Evolutionary conservation across 768 basidiomycete genomes (phyloP).

Genomic region (Symmetrospora coprosmae): DNA sequence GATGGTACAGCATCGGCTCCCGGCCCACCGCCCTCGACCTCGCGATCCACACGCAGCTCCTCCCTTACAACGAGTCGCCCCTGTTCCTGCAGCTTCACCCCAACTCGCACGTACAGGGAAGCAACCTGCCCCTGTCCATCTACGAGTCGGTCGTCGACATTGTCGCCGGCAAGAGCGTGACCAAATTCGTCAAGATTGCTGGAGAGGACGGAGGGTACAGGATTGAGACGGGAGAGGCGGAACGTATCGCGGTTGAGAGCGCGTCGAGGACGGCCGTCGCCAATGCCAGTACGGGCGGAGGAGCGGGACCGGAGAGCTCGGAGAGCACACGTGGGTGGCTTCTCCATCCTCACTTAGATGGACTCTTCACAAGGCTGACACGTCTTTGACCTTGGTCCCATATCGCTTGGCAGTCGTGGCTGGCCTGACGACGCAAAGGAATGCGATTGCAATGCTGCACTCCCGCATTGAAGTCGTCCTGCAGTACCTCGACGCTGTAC

Average conservation of each 20-base stretch:
- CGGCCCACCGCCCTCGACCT: slow-evolving; percentile 62
- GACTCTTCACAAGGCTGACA: too few relatives aligned
- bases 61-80: slow-evolving; percentile 70
- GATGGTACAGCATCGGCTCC: slow-evolving; percentile 87
- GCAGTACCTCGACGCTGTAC: slow-evolving; percentile 53
- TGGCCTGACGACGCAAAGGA: slow-evolving; percentile 76
- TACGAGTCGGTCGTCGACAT: slow-evolving; percentile 85
- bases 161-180: slow-evolving; percentile 53
- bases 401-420: slow-evolving; percentile 54
- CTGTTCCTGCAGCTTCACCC: slow-evolving; percentile 56
- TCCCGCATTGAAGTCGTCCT: slow-evolving; percentile 74
- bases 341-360: too few relatives aligned
- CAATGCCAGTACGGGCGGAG: slow-evolving; percentile 39
- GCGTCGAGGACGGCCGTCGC: slow-evolving; percentile 47
- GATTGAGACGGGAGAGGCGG: slow-evolving; percentile 94
- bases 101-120: slow-evolving; percentile 41
- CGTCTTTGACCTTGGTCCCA: too few relatives aligned
- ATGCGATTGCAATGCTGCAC: slow-evolving; percentile 91
- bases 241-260: slow-evolving; percentile 97
- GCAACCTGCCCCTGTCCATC: slow-evolving; percentile 76
- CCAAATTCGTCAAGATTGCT: slow-evolving; percentile 67
- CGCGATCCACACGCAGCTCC: slow-evolving; percentile 68
- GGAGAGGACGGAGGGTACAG: slow-evolving; percentile 43
- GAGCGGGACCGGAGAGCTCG: not conserved
- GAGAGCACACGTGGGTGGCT: not conserved